These are phyloP conservation scores for Erythrophleum fordii DNA, from an alignment of 306 rosid species.

Conservation along the genomic window DNA sequence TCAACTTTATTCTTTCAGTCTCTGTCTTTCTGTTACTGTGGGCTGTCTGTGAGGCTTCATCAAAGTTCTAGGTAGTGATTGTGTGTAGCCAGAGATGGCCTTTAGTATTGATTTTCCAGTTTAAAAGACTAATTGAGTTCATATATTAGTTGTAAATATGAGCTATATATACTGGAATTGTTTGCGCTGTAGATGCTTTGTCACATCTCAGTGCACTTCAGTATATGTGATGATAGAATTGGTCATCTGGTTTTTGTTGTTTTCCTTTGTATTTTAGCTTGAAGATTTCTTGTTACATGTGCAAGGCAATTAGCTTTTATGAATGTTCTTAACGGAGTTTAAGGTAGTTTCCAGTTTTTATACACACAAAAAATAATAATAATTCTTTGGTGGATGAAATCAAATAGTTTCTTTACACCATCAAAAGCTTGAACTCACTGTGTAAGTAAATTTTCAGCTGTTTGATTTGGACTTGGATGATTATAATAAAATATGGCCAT, in stretches of 20 bases:
- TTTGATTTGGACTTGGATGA: too few species aligned
- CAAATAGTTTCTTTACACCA: too few species aligned
- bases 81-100: neutral
- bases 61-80: neutral
- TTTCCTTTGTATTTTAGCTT: neutral
- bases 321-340: slow-evolving; percentile 14
- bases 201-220: too few species aligned
- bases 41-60: neutral
- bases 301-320: neutral
- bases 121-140: too few species aligned
- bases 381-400: neutral
- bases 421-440: too few species aligned
- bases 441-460: too few species aligned
- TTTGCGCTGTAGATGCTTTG: too few species aligned
- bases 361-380: neutral
- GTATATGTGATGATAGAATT: neutral
- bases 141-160: too few species aligned
- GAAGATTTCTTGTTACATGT: too few species aligned
- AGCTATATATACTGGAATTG: too few species aligned
- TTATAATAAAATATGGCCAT: too few species aligned
- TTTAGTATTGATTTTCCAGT: too few species aligned
- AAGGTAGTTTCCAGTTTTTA: neutral
- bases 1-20: neutral
- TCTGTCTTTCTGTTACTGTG: neutral
- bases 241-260: neutral